Conservation (phyloP, 805 yeast species). For the Clavispora fructus region DNA sequence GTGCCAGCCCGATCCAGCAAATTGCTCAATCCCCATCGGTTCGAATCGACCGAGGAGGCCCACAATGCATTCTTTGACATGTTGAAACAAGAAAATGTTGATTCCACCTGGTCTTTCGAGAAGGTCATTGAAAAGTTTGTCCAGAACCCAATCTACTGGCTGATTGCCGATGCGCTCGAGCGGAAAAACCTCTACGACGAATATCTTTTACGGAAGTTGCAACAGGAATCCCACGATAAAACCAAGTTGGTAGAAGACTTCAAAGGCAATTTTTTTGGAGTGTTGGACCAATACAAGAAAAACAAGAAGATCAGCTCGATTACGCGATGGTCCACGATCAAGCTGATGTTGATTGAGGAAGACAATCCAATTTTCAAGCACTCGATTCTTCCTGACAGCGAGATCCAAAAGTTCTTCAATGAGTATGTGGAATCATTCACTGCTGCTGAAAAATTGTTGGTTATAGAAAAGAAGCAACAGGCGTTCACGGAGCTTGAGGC, state of each 20-base stretch:
- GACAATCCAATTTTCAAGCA: conserved; percentile 64
- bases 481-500: conserved; percentile 51
- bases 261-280: conserved; percentile 45
- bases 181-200: conserved; percentile 63
- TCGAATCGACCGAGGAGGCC: conserved; percentile 28
- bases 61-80: conserved; percentile 45
- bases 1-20: conserved; percentile 17
- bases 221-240: conserved; percentile 49
- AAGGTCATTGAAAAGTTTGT: conserved; percentile 56
- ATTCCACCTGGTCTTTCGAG: conserved; percentile 71
- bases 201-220: conserved; percentile 40
- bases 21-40: conserved; percentile 21
- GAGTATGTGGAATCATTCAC: conserved; percentile 35
- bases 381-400: conserved; percentile 52
- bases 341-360: conserved; percentile 43
- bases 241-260: conserved; percentile 51
- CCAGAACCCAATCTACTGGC: conserved; percentile 63
- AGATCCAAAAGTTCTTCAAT: conserved; percentile 50
- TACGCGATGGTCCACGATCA: conserved; percentile 62
- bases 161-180: conserved; percentile 52
- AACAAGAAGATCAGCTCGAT: conserved; percentile 42
- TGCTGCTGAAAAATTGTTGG: conserved; percentile 11
- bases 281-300: conserved; percentile 34
- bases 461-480: conserved; percentile 31
- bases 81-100: conserved; percentile 53